Percentiles rank a stretch among this genome's conserved stretches.
Conservation (phyloP, 2,329 filamentous ascomycete genomes). For the Periconia macrospinosa region DNA sequence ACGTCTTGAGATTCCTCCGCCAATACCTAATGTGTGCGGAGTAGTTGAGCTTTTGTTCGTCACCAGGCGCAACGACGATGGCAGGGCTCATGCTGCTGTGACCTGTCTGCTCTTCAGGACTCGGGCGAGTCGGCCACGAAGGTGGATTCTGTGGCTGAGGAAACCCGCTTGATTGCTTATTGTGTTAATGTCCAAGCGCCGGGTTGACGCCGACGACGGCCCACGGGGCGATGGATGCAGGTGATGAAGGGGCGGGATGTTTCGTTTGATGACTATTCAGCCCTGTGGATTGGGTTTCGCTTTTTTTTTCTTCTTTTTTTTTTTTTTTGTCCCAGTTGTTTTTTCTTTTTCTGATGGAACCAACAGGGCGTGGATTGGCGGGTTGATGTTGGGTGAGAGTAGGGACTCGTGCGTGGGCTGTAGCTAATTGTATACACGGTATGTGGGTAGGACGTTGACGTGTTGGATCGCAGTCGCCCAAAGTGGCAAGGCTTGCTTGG, state of each 20-base stretch:
- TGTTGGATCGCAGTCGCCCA: neutral
- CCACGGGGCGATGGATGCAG: no score
- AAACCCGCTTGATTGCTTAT: neutral
- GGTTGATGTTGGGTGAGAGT: no score
- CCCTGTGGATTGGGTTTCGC: no score
- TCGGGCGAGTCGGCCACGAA: neutral
- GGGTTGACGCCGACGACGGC: conserved; percentile 14
- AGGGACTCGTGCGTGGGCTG: no score
- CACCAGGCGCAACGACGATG: conserved; percentile 8
- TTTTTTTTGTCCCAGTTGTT: no score
- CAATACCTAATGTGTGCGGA: conserved; percentile 81
- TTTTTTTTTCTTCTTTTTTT: no score
- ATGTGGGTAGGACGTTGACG: neutral
- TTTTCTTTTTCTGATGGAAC: no score
- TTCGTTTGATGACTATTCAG: no score
- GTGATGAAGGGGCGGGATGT: no score
- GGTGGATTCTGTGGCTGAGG: neutral
- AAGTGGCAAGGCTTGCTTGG: neutral
- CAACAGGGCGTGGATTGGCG: no score
- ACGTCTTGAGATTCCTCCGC: conserved; percentile 80
- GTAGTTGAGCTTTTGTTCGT: conserved; percentile 36
- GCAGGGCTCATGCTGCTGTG: conserved; percentile 21
- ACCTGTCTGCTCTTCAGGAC: neutral
- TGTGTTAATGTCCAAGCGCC: neutral
- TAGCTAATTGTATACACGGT: no score